Base-by-base conservation (phyloP, 2,329 filamentous ascomycete genomes). In the Trichoderma semiorbis region DNA sequence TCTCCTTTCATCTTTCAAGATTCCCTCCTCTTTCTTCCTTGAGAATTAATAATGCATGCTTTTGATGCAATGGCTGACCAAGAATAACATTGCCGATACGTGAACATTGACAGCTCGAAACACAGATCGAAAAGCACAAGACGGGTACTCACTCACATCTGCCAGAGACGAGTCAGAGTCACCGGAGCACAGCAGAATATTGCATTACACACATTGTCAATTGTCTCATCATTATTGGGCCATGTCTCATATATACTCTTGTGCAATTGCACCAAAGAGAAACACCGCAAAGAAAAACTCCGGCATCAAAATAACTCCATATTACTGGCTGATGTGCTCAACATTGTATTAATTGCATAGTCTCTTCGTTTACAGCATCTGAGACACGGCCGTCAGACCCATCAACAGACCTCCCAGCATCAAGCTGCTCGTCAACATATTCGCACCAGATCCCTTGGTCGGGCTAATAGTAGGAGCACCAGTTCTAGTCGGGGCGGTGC, bases 371-470 rank as follows among this genome's bases (percentile, higher is more conserved):
- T 68, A 72, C 64, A 72, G 32, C 53, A 72, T 50, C 53, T 72
- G 70, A 62, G 64, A 72, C 70, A 65, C n/a, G 6, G 30, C 60
- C 55, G 55, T 39, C 11, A 71, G 4, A 30, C 2, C 58, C 28
- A 47, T 18, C 26, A 73, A 28, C 32, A 73, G 32, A 11, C 53
- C 69, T 8, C 72, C 69, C 24, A 73, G 63, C 47, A 69, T 69
- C 65, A 73, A 36, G 36, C 58, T 61, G 69, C 69, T 68, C 24
- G 62, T 43, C 62, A 72, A 32, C 26, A 50, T 58, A 30, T 24
- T 57, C 2, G 70, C 65, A 34, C 30, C 70, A 12, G 70, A 69
- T 34, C 57, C 57, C 30, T 34, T 30, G 2, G 58, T 64, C 16
- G 70, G 18, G 58, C n/a, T 50, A 12, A 4, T 24, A 14, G 65